Conservation (phyloP, 2,329 filamentous ascomycete genomes). For the Metarhizium sp. region DNA sequence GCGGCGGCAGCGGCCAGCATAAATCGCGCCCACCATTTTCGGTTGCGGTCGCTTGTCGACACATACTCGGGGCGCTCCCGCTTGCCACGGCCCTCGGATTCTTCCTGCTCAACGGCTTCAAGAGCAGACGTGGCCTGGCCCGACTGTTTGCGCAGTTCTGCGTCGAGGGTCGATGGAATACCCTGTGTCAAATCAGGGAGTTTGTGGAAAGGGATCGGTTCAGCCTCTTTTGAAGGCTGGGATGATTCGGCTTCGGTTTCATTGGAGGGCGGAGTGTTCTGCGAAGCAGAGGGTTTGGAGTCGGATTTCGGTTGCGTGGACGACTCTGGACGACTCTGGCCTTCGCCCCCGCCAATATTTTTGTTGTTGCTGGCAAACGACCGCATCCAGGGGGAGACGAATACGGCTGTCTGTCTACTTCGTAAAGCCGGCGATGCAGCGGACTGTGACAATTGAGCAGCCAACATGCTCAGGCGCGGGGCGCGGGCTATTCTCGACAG, state of each 20-base stretch:
- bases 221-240: slow-evolving; percentile 19
- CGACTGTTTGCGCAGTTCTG: slow-evolving; percentile 50
- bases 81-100: slow-evolving; percentile 20
- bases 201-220: slow-evolving; percentile 49
- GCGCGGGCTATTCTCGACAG: slow-evolving; percentile 25
- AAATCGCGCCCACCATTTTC: slow-evolving; percentile 66
- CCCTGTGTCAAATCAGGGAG: slow-evolving; percentile 90
- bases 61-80: slow-evolving; percentile 66
- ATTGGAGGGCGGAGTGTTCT: background rate
- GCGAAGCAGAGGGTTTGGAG: slow-evolving; percentile 4
- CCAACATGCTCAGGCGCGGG: slow-evolving; percentile 22
- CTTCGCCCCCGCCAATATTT: background rate
- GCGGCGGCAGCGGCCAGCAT: slow-evolving; percentile 55
- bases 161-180: slow-evolving; percentile 82
- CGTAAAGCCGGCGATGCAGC: slow-evolving; percentile 16
- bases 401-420: slow-evolving; percentile 12
- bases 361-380: slow-evolving; percentile 16
- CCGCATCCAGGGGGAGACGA: slow-evolving; percentile 19
- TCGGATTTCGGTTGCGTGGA: slow-evolving; percentile 2
- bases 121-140: slow-evolving; percentile 22
- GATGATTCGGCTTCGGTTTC: slow-evolving; percentile 9
- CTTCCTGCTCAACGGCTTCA: slow-evolving; percentile 28
- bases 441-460: slow-evolving; percentile 18
- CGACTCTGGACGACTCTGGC: slow-evolving; percentile 6
- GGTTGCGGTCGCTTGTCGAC: slow-evolving; percentile 79